These are phyloP conservation scores for Lojkania enalia DNA, from an alignment of 2,329 filamentous ascomycete species.

Conservation along the genomic window DNA sequence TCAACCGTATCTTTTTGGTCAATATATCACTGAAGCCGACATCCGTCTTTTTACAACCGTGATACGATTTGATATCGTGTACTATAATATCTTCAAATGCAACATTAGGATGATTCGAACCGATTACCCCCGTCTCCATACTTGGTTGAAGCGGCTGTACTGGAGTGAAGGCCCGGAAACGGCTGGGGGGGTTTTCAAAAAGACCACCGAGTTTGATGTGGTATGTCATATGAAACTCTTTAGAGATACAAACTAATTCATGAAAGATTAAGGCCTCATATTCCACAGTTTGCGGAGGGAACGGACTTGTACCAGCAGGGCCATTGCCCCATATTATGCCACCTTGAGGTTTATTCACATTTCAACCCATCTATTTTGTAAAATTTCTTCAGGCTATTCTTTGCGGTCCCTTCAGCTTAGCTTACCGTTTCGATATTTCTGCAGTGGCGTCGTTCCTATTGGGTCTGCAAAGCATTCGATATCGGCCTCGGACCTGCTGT, in stretches of 20 bases:
- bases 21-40: conserved; percentile 54
- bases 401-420: too few relatives aligned
- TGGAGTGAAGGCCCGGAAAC: conserved; percentile 61
- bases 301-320: conserved; percentile 24
- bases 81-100: conserved; percentile 67
- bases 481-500: too few relatives aligned
- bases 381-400: background rate
- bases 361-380: too few relatives aligned
- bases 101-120: conserved; percentile 82
- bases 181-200: conserved; percentile 31
- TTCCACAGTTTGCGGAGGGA: conserved; percentile 26
- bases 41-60: conserved; percentile 60
- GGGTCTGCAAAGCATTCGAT: too few relatives aligned
- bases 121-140: conserved; percentile 79
- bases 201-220: conserved; percentile 32
- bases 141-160: conserved; percentile 80
- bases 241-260: conserved; percentile 6
- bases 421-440: too few relatives aligned
- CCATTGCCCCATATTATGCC: conserved; percentile 22
- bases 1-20: conserved; percentile 74
- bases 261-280: conserved; percentile 36
- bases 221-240: conserved; percentile 13
- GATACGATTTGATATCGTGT: conserved; percentile 59
- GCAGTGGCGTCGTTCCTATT: too few relatives aligned
- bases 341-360: conserved; percentile 7